phyloP scores from a whole-genome alignment of 1,139 yeast species.

The Lodderomyces orthopsilosis region DNA sequence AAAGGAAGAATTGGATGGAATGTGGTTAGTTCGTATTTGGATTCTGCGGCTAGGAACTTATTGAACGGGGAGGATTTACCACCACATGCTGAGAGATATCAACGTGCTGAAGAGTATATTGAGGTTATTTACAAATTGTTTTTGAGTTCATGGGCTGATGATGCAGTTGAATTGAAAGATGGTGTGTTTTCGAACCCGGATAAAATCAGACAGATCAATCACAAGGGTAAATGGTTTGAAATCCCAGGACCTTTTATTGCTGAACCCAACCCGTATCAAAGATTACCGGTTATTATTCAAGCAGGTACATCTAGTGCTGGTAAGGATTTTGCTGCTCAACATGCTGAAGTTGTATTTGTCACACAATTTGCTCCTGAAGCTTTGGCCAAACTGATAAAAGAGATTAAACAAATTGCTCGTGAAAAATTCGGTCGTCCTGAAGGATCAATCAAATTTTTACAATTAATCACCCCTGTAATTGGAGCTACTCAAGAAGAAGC shows the following conservation, averaged over 20 bases:
- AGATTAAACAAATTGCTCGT: slow-evolving; percentile 27
- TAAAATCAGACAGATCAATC: slow-evolving; percentile 38
- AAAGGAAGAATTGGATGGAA: slow-evolving; percentile 47
- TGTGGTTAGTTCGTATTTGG: slow-evolving; percentile 37
- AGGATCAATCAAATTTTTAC: slow-evolving; percentile 34
- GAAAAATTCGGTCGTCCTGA: slow-evolving; percentile 33
- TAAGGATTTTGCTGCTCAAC: slow-evolving; percentile 42
- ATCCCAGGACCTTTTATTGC: slow-evolving; percentile 48
- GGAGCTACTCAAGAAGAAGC: slow-evolving; percentile 39
- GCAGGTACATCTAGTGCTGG: slow-evolving; percentile 50
- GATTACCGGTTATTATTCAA: slow-evolving; percentile 45
- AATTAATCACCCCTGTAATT: slow-evolving; percentile 30
- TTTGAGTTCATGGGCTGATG: slow-evolving; percentile 45
- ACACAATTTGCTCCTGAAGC: slow-evolving; percentile 29
- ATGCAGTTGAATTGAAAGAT: slow-evolving; percentile 33
- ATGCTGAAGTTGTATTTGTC: slow-evolving; percentile 44
- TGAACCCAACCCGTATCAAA: slow-evolving; percentile 40
- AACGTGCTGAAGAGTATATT: slow-evolving; percentile 38
- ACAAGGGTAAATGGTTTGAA: slow-evolving; percentile 35
- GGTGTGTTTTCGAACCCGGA: slow-evolving; percentile 40
- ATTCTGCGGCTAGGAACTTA: slow-evolving; percentile 37
- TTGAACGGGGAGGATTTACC: slow-evolving; percentile 31
- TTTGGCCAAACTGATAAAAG: slow-evolving; percentile 26
- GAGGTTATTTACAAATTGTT: slow-evolving; percentile 39
- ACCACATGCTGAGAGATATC: slow-evolving; percentile 36